phyloP scores from a whole-genome alignment of 768 basidiomycete species.

The Agrocybe pediades region DNA sequence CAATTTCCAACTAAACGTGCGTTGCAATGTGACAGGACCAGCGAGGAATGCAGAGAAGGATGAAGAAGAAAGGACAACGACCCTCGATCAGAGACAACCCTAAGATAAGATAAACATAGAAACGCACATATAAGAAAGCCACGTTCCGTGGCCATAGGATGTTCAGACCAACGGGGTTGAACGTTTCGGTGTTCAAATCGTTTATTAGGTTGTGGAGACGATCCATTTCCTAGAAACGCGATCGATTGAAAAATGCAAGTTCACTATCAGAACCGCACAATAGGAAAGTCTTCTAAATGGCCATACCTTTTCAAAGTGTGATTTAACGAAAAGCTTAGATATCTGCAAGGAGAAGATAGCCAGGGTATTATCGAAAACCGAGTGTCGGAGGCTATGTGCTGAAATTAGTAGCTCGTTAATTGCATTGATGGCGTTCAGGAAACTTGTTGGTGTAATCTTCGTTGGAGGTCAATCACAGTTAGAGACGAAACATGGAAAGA shows the following conservation, averaged over 20 bases:
- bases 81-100: constrained; percentile 7
- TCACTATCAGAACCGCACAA: constrained; percentile 2
- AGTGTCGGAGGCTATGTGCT: constrained; percentile 76
- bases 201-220: constrained; percentile 64
- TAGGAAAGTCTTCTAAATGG: constrained; percentile 1
- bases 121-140: constrained; percentile 90
- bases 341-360: constrained; percentile 82
- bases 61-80: background rate
- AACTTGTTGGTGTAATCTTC: constrained; percentile 89
- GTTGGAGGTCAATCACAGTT: background rate
- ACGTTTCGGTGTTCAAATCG: constrained; percentile 68
- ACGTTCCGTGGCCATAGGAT: constrained; percentile 83
- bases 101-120: constrained; percentile 4
- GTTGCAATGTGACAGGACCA: background rate
- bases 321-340: constrained; percentile 62
- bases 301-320: constrained; percentile 83
- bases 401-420: constrained; percentile 88
- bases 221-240: constrained; percentile 67
- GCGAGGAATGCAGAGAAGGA: constrained; percentile 3
- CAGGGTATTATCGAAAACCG: constrained; percentile 78
- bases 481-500: constrained; percentile 1
- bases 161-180: constrained; percentile 86
- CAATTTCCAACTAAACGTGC: constrained; percentile 84
- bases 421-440: constrained; percentile 85
- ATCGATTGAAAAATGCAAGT: background rate